phyloP scores from a whole-genome alignment of 805 yeast genomes.

The Teunomyces pallodes region DNA sequence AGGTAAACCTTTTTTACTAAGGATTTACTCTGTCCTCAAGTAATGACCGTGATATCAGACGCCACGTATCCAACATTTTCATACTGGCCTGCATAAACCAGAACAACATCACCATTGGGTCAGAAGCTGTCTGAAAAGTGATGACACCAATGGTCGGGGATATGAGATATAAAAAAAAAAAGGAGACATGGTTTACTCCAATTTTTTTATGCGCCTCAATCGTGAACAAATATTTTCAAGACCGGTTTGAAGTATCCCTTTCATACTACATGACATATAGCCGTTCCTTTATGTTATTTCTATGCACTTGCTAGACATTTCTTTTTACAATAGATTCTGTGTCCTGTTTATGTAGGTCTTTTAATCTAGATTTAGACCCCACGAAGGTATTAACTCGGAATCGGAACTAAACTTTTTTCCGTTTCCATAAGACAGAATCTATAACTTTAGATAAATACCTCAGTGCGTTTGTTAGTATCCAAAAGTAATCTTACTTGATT shows the following conservation, averaged over 20 bases:
- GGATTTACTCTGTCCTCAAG: background rate
- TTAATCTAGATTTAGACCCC: background rate
- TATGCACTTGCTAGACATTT: background rate
- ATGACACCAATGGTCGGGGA: slow-evolving; percentile 3
- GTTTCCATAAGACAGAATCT: background rate
- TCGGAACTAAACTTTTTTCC: slow-evolving; percentile 2
- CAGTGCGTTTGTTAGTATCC: background rate
- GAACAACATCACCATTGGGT: background rate
- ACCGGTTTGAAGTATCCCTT: background rate
- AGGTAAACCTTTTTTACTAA: background rate
- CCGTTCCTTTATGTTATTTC: slow-evolving; percentile 1
- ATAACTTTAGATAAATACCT: background rate
- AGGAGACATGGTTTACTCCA: background rate
- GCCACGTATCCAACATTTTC: background rate
- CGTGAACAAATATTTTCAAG: slow-evolving; percentile 1
- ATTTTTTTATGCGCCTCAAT: slow-evolving; percentile 2
- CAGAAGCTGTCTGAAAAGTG: slow-evolving; percentile 1
- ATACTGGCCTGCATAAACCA: background rate
- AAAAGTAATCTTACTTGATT: background rate
- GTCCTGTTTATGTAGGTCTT: background rate
- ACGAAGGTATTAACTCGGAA: background rate
- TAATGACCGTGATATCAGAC: background rate
- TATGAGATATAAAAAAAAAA: background rate
- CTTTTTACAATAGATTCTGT: background rate
- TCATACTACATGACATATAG: background rate